Evolutionary conservation across 345 rosid genomes (phyloP).

Genomic region (Melastoma malabathricum): DNA sequence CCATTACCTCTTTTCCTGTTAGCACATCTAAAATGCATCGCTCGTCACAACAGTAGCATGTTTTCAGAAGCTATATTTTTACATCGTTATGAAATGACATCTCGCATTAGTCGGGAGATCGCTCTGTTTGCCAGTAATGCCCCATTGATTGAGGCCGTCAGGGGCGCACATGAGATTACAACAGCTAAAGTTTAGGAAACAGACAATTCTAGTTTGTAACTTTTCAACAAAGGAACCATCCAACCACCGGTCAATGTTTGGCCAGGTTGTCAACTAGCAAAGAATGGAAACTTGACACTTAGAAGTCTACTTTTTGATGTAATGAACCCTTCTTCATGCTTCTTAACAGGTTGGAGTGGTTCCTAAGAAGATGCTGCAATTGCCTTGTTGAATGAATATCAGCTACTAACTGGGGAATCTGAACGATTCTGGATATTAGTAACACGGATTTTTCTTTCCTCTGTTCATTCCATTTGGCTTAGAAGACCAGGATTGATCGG

Average conservation of each 20-base stretch:
- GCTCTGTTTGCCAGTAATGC: too few species aligned
- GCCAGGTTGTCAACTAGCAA: not conserved
- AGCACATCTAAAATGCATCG: too few species aligned
- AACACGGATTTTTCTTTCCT: not conserved
- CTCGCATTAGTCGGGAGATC: too few species aligned
- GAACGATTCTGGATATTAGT: not conserved
- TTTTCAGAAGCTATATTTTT: too few species aligned
- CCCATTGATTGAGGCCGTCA: too few species aligned
- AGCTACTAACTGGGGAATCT: not conserved
- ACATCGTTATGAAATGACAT: too few species aligned
- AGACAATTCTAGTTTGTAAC: too few species aligned
- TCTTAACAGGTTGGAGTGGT: conserved; percentile 29
- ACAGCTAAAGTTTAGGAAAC: too few species aligned
- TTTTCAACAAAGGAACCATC: not conserved
- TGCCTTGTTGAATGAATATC: conserved; percentile 10
- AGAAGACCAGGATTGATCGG: too few species aligned
- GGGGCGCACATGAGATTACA: too few species aligned
- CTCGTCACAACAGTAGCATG: too few species aligned
- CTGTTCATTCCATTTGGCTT: too few species aligned
- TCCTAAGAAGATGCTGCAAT: conserved; percentile 26
- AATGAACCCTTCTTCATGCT: not conserved
- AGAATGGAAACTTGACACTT: conserved; percentile 12
- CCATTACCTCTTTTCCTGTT: not conserved
- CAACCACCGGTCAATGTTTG: not conserved
- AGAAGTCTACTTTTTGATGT: not conserved